phyloP scores from a whole-genome alignment of 371 early-diverging fungal genomes.

The Mucor plumbeus region DNA sequence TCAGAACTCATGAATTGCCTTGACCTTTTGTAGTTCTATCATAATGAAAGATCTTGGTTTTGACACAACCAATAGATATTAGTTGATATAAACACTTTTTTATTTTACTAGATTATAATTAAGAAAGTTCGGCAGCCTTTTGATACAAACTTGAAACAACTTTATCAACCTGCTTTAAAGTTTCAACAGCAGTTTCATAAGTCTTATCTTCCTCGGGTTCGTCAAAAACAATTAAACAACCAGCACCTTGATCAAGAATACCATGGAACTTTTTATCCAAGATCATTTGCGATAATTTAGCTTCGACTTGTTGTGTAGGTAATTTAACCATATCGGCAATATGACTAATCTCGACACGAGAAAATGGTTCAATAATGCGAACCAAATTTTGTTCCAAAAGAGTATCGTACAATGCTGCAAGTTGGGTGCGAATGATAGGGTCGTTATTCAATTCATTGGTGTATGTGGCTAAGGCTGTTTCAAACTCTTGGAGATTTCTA shows the following conservation, averaged over 20 bases:
- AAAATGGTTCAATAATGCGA: constrained; percentile 98
- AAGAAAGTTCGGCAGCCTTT: constrained; percentile 66
- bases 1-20: too few species aligned
- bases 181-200: constrained; percentile 91
- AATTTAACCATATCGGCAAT: constrained; percentile 93
- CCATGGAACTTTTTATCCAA: constrained; percentile 96
- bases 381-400: constrained; percentile 95
- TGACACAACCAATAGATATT: too few species aligned
- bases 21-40: too few species aligned
- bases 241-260: constrained; percentile 97
- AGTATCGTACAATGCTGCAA: constrained; percentile 94
- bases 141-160: constrained; percentile 95
- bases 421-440: constrained; percentile 89
- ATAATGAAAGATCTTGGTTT: too few species aligned
- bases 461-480: constrained; percentile 84
- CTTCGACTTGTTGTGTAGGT: constrained; percentile 91
- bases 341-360: constrained; percentile 95
- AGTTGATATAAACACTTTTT: constrained; percentile 6
- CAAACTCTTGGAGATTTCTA: constrained; percentile 93
- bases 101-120: constrained; percentile 4
- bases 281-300: constrained; percentile 98
- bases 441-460: constrained; percentile 88
- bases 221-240: constrained; percentile 93
- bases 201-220: constrained; percentile 88
- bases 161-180: constrained; percentile 92